phyloP scores from a whole-genome alignment of 257 asterid species.

The Dorcoceras hygrometricum region DNA sequence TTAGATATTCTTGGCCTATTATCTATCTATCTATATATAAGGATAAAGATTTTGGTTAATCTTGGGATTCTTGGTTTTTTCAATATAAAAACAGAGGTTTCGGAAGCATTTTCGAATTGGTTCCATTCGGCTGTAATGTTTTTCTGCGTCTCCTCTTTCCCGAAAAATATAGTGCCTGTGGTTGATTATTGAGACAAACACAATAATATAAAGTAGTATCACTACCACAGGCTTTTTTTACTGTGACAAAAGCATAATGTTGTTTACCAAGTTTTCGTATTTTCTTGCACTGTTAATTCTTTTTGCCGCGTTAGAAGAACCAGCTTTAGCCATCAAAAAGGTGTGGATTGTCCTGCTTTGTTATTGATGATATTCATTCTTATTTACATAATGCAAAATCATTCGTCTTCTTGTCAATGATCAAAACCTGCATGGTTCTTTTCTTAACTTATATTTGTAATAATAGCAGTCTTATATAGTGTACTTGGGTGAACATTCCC shows the following conservation, averaged over 20 bases:
- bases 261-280: constrained; percentile 23
- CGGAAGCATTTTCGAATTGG: not conserved
- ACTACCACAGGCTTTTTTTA: constrained; percentile 21
- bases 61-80: not conserved
- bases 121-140: not conserved
- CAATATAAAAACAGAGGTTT: constrained; percentile 11
- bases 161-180: not conserved
- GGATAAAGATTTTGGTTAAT: not conserved
- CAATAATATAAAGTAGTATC: constrained; percentile 10
- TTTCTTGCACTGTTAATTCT: constrained; percentile 33
- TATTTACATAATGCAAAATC: not conserved
- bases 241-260: constrained; percentile 29
- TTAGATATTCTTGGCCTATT: not conserved
- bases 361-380: not conserved
- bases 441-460: too few relatives aligned
- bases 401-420: not conserved
- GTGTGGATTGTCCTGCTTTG: constrained; percentile 27
- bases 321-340: constrained; percentile 55
- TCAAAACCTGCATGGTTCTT: not conserved
- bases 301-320: constrained; percentile 34
- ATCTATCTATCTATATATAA: not conserved
- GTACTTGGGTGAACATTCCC: constrained; percentile 79
- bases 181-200: constrained; percentile 14
- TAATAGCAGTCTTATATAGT: constrained; percentile 66
- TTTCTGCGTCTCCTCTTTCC: constrained; percentile 11